Percentiles rank a stretch among this genome's conserved stretches.
These are phyloP conservation scores for Graphium sp. DNA, from an alignment of 2,329 filamentous ascomycete genomes.

Conservation along the genomic window DNA sequence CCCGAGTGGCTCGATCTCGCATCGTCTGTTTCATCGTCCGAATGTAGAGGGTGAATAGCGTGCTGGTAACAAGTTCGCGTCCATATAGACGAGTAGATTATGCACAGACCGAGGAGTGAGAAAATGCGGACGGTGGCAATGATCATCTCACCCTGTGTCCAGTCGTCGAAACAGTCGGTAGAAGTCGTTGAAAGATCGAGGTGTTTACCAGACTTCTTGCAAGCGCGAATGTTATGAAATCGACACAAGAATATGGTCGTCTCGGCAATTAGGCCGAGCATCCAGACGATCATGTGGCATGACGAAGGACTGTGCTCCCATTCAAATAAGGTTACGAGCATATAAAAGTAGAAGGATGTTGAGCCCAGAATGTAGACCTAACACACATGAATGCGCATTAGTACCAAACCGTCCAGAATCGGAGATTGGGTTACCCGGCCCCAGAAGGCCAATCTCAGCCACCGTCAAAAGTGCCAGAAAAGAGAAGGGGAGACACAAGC, in stretches of 20 bases:
- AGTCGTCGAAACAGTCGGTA: slow-evolving; percentile 18
- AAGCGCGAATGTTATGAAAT: slow-evolving; percentile 28
- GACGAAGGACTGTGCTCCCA: slow-evolving; percentile 64
- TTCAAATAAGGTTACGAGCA: slow-evolving; percentile 76
- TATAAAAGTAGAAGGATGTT: slow-evolving; percentile 73
- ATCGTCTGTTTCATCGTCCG: no score
- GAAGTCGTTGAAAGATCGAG: no score
- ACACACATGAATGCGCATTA: no score
- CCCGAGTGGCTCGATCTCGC: no score
- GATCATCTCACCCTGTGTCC: slow-evolving; percentile 38
- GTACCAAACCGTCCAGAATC: no score
- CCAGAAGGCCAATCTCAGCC: no score
- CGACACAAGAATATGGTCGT: slow-evolving; percentile 53
- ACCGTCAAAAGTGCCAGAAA: no score
- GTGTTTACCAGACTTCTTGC: not conserved
- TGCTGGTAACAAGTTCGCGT: not conserved
- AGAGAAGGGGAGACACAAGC: slow-evolving; percentile 4
- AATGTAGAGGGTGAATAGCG: slow-evolving; percentile 1
- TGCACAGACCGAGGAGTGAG: slow-evolving; percentile 37
- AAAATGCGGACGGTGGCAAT: slow-evolving; percentile 54
- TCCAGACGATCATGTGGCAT: slow-evolving; percentile 69
- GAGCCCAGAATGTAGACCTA: slow-evolving; percentile 76
- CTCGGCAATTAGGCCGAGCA: slow-evolving; percentile 56
- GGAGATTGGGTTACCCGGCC: no score
- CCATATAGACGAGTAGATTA: slow-evolving; percentile 1